Percentiles rank a stretch among this genome's conserved stretches.
Evolutionary conservation across 2,329 filamentous ascomycete species (phyloP).

Genomic region (Cladosporium sp.): DNA sequence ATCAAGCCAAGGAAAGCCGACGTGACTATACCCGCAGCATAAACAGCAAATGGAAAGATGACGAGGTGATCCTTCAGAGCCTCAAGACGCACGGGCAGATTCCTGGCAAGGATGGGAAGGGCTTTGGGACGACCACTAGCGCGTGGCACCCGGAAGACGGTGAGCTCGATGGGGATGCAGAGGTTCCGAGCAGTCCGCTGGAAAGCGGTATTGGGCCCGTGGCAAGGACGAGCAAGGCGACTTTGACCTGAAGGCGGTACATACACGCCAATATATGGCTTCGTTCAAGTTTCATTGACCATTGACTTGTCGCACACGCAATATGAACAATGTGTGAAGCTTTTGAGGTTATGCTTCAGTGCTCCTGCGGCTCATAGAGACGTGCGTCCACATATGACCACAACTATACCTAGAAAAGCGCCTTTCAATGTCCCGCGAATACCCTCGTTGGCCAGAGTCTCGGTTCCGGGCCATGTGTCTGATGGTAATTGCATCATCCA

Average conservation of each 20-base stretch:
- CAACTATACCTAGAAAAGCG: no score
- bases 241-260: not conserved
- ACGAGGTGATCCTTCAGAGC: constrained; percentile 4
- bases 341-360: no score
- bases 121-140: not conserved
- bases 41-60: not conserved
- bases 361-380: no score
- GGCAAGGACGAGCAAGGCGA: not conserved
- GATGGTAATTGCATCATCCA: no score
- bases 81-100: constrained; percentile 7
- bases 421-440: no score
- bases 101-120: constrained; percentile 8
- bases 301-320: no score
- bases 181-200: not conserved
- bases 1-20: not conserved
- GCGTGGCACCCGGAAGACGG: not conserved
- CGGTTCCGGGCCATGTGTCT: no score
- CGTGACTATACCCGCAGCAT: constrained; percentile 4
- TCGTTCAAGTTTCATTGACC: no score
- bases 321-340: no score
- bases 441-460: no score
- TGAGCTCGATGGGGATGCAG: not conserved
- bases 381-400: no score
- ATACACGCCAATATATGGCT: no score
- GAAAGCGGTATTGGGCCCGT: not conserved